Base-by-base conservation (phyloP, 805 yeast genomes). In the Candida sanyiensis region DNA sequence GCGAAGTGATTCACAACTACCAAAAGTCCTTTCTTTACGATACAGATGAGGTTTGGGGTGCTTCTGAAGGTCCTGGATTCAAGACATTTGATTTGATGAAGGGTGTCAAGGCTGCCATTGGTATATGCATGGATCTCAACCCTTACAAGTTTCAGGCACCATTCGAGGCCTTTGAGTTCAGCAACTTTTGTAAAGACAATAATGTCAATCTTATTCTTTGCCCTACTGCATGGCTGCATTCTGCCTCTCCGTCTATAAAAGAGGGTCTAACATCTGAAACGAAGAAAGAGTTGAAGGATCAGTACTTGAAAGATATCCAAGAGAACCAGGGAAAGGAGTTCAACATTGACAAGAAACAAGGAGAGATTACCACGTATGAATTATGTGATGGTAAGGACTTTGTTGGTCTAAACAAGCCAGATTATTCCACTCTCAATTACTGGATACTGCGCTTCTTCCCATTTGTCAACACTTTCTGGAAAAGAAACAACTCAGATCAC, bases 71-170 rank as follows among this genome's bases (percentile, higher is more conserved):
- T 34, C 60, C 56, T 2, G 77, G 76, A 0, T 88, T 87, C 51
- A 59, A 64, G 19, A 56, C 71, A 1, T 72, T 82, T 35, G 66
- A 52, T 19, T 18, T 52, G 24, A 44, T 42, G 36, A 43, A 46
- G 5, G 61, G 60, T 18, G 48, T 73, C 6, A 69, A 57, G 25
- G 63, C 82, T 2, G 70, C 79, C 24, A 67, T 89, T 39, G 97
- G 96, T 0, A 87, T 89, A 6, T 89, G 97, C 57, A 89, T 89
- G 97, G 97, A 89, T 61, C 59, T 89, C 45, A 88, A 85, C 56
- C 96, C 96, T 0, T 83, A 84, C 57, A 70, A 83, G 55, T 89
- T 89, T 57, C 66, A 73, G 46, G 87, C 95, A 2, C 88, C 94
- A 1, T 88, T 86, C 60, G 66, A 70, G 26, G 69, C 66, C 19